Conservation (phyloP, 2,329 filamentous ascomycete species). For the Ophiostoma tasmaniense region DNA sequence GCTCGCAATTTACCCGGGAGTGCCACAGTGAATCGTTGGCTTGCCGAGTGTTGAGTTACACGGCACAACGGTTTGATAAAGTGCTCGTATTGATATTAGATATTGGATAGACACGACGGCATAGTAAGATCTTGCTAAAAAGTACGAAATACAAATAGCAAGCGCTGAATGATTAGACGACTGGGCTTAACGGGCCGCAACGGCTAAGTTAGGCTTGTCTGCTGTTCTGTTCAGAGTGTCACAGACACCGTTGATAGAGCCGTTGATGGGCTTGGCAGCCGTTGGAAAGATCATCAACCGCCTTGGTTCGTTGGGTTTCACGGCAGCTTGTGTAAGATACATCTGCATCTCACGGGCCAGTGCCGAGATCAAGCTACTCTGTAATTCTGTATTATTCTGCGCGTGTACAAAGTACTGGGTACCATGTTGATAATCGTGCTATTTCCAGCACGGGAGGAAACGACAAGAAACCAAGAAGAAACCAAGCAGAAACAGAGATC, state of each 20-base stretch:
- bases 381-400: background rate
- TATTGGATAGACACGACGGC: too few species aligned
- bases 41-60: background rate
- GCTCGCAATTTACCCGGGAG: background rate
- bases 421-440: background rate
- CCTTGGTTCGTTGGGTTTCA: background rate
- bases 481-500: background rate
- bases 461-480: background rate
- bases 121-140: background rate
- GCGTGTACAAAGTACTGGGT: too few species aligned
- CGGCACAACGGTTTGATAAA: background rate
- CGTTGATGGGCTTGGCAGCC: conserved; percentile 1
- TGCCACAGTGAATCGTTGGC: background rate
- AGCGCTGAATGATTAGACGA: background rate
- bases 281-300: background rate
- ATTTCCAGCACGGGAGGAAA: background rate
- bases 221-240: background rate
- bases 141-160: too few species aligned
- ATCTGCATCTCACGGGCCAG: background rate
- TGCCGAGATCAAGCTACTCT: background rate
- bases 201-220: background rate
- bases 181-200: background rate
- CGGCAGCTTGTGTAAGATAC: background rate
- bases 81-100: background rate
- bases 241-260: background rate